Conservation (phyloP, 2,329 filamentous ascomycete genomes). For the Penicillium concentricum region DNA sequence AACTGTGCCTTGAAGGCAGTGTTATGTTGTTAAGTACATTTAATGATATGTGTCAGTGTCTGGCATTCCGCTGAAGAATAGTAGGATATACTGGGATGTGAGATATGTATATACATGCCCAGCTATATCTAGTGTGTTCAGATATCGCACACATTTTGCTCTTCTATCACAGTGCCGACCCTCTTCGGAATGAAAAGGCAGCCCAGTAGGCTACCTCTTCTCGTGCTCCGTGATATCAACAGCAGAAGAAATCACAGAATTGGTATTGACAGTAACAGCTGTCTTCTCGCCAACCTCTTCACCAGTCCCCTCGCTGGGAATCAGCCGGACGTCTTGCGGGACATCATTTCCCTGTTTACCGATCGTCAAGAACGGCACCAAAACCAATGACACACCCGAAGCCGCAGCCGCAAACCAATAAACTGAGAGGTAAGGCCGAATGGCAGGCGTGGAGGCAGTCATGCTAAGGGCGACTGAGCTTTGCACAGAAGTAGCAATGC, state of each 20-base stretch:
- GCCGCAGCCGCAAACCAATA: conserved; percentile 32
- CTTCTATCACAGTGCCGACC: not conserved
- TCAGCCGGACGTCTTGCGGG: not conserved
- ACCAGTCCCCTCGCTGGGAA: not conserved
- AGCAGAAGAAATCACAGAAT: not conserved
- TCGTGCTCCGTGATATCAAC: not conserved
- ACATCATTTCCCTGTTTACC: conserved; percentile 27
- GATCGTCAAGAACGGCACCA: conserved; percentile 32
- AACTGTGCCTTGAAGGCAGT: not conserved
- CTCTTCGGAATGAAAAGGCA: not conserved
- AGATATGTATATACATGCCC: not conserved
- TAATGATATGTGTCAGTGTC: not conserved
- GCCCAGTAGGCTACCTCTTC: not conserved
- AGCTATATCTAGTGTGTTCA: not conserved
- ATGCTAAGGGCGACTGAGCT: conserved; percentile 20
- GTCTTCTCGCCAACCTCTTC: conserved; percentile 5
- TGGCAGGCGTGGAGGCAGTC: conserved; percentile 17
- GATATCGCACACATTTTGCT: not conserved
- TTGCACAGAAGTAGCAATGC: conserved; percentile 53
- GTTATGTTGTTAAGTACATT: not conserved
- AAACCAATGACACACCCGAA: conserved; percentile 25
- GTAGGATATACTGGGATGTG: not conserved
- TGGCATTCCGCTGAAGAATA: not conserved
- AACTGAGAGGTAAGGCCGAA: conserved; percentile 29
- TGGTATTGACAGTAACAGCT: not conserved